Evolutionary conservation across 371 early-diverging fungal species (phyloP).

Genomic region (Racocetra persica): DNA sequence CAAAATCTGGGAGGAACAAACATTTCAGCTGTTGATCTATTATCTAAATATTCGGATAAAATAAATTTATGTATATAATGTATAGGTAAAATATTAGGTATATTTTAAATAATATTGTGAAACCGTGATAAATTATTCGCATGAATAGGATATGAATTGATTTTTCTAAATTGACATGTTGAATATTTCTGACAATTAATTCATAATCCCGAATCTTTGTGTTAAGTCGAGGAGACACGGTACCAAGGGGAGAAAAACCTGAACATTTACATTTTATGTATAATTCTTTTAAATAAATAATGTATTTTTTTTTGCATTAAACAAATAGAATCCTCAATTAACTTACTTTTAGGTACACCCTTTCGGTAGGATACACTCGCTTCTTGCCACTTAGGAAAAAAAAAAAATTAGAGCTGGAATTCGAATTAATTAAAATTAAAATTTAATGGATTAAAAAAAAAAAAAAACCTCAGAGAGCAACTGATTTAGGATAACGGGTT

Average conservation of each 20-base stretch:
- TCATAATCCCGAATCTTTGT: conserved; percentile 1
- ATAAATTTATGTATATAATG: conserved; percentile 5
- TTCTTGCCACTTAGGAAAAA: conserved; percentile 20
- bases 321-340: neutral
- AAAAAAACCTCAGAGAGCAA: conserved; percentile 1
- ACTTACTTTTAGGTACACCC: conserved; percentile 8
- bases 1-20: neutral
- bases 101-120: neutral
- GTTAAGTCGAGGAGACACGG: neutral
- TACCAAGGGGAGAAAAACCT: neutral
- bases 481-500: neutral
- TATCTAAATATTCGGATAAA: neutral
- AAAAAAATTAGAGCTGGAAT: neutral
- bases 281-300: neutral
- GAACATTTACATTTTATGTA: neutral
- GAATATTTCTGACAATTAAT: neutral
- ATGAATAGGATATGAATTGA: neutral
- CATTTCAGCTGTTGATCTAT: neutral
- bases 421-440: neutral
- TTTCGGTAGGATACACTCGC: neutral
- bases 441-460: neutral
- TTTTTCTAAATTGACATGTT: neutral
- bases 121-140: too few species aligned
- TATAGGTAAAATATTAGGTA: neutral
- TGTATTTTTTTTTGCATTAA: neutral